A percentile compares a stretch with the other conserved stretches of the same genome.
phyloP scores from a whole-genome alignment of 345 rosid species.

The Melaleuca alternifolia region DNA sequence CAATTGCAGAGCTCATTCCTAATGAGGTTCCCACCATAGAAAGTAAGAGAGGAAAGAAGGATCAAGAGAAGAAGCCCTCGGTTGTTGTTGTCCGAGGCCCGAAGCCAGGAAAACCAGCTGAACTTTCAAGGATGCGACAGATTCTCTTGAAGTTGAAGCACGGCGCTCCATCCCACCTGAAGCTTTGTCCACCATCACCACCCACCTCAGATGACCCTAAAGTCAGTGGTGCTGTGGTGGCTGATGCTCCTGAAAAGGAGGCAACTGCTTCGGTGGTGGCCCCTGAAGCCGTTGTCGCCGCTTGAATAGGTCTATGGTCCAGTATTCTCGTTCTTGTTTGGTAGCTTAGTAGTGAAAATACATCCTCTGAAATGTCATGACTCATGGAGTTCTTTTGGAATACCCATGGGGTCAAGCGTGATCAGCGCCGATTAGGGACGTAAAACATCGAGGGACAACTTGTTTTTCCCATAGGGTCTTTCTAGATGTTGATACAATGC shows the following conservation, averaged over 20 bases:
- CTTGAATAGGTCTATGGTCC: not conserved
- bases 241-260: not conserved
- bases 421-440: not conserved
- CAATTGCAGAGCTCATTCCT: constrained; percentile 70
- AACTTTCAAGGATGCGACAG: not conserved
- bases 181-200: not conserved
- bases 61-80: constrained; percentile 52
- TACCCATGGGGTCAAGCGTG: not conserved
- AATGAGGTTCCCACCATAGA: constrained; percentile 62
- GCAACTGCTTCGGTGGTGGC: not conserved
- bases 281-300: not conserved
- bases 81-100: constrained; percentile 58
- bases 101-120: constrained; percentile 57
- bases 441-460: not conserved
- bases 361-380: not conserved
- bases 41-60: constrained; percentile 60
- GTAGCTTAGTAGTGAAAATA: not conserved
- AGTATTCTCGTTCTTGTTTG: not conserved
- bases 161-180: not conserved
- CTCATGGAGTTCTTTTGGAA: not conserved
- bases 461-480: not conserved
- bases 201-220: not conserved
- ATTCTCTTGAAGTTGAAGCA: not conserved
- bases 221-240: not conserved
- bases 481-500: not conserved